phyloP scores from a whole-genome alignment of 331 rosid genomes.

The Quercus lobata region DNA sequence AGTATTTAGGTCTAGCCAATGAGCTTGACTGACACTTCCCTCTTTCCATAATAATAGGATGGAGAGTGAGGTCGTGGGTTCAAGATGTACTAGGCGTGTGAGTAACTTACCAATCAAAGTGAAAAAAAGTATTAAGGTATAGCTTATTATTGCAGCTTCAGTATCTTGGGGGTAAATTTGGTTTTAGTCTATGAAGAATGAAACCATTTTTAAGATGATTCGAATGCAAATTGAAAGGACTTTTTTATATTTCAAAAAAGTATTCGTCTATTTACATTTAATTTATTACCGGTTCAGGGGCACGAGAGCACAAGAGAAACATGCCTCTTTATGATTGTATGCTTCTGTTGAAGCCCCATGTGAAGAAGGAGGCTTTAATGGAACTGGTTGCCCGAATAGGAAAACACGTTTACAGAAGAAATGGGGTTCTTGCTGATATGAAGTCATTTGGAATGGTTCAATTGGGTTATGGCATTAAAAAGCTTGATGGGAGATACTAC shows the following conservation, averaged over 20 bases:
- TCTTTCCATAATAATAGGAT: no score
- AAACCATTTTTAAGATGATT: neutral
- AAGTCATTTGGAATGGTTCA: slow-evolving; percentile 62
- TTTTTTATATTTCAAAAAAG: neutral
- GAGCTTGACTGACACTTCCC: no score
- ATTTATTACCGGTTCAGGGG: neutral
- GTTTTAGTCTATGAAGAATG: no score
- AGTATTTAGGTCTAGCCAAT: no score
- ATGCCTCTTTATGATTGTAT: slow-evolving; percentile 96
- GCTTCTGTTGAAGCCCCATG: slow-evolving; percentile 76
- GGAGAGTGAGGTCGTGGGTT: no score
- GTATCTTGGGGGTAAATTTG: no score
- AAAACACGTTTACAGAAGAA: slow-evolving; percentile 69
- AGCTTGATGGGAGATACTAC: slow-evolving; percentile 81
- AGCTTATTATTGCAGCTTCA: no score
- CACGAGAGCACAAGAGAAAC: slow-evolving; percentile 5
- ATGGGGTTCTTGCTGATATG: slow-evolving; percentile 67
- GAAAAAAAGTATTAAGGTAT: no score
- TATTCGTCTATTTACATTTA: neutral
- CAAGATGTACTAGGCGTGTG: no score
- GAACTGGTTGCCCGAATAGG: slow-evolving; percentile 70
- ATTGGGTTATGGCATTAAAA: slow-evolving; percentile 83
- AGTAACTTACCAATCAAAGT: no score
- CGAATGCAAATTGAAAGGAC: no score
- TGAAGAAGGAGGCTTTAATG: slow-evolving; percentile 47